Conservation (phyloP, 2,329 filamentous ascomycete species). For the Zymoseptoria ardabiliae region DNA sequence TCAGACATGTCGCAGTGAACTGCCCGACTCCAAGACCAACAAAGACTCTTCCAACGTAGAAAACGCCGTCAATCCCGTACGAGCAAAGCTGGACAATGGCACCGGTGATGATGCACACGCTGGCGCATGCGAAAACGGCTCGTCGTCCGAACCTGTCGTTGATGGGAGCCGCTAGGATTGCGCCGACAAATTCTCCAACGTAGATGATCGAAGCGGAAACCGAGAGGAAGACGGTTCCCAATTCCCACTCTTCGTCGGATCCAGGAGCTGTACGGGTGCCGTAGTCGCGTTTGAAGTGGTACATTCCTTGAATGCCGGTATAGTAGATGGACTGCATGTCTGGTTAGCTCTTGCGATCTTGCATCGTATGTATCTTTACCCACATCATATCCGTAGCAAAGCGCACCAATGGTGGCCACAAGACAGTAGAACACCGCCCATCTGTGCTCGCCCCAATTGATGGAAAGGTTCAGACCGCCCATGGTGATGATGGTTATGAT, state of each 20-base stretch:
- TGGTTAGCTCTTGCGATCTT: not conserved
- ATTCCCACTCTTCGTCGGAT: constrained; percentile 4
- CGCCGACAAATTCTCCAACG: constrained; percentile 17
- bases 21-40: constrained; percentile 17
- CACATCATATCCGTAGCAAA: constrained; percentile 19
- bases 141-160: constrained; percentile 17
- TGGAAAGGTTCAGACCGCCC: constrained; percentile 15
- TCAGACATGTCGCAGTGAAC: constrained; percentile 16
- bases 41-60: constrained; percentile 16
- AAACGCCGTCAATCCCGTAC: constrained; percentile 15
- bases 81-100: constrained; percentile 16
- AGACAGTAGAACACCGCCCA: constrained; percentile 18
- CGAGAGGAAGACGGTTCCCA: constrained; percentile 16
- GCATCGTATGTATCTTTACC: not conserved
- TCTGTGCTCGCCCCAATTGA: constrained; percentile 16
- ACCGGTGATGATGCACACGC: constrained; percentile 13
- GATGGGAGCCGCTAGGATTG: constrained; percentile 15
- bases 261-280: constrained; percentile 9
- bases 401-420: constrained; percentile 16
- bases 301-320: constrained; percentile 18
- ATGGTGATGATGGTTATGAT: constrained; percentile 6
- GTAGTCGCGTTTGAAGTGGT: constrained; percentile 15
- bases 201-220: constrained; percentile 18
- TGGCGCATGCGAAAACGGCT: constrained; percentile 15
- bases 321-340: constrained; percentile 16